Evolutionary conservation across 441 rosid genomes (phyloP), one percentile per base, ranked within the genome.

Genomic region (Omphalea diandra): DNA sequence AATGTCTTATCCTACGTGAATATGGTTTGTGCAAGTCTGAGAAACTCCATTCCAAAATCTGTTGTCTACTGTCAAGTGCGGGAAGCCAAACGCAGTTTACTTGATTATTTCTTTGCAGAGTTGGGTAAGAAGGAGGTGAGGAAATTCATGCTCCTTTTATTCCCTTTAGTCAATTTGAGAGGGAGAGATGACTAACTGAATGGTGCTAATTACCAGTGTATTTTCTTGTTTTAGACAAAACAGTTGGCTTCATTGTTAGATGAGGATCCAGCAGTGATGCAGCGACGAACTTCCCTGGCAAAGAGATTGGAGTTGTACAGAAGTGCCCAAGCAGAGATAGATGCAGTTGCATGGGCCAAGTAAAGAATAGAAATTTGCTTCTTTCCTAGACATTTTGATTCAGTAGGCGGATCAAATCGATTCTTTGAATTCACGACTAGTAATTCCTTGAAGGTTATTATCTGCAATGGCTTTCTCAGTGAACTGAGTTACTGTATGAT

Each of bases 271-370:
- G 90, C 90, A 18, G 82, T 89, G 26, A 86, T 86, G 86, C 89
- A 91, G 74, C 77, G 93, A 22, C 87, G 94, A 32, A 71, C 83
- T 44, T 76, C 75, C n/a, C 76, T 91, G 18, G 91, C 81, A 9
- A 89, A 91, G 83, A 87, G 97, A 69, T 76, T 91, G 79, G 95
- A 89, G 78, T 56, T 91, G 52, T 89, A 89, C 82, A 80, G 94
- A 82, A 86, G 90, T 73, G 97, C 94, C 65, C 93, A 86, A 67
- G 54, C 86, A 12, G 97, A 91, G 76, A 87, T 91, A 38, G 95
- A 91, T 70, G 87, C 88, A 38, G 97, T 90, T 47, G 89, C 94
- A 47, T 90, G 97, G 97, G 73, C 88, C 44, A 90, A 87, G 88
- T 90, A 88, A 80, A 59, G 31, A 70, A 59, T 14, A 15, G 7